Evolutionary conservation across 257 asterid species (phyloP).

Genomic region (Primulina huaijiensis): DNA sequence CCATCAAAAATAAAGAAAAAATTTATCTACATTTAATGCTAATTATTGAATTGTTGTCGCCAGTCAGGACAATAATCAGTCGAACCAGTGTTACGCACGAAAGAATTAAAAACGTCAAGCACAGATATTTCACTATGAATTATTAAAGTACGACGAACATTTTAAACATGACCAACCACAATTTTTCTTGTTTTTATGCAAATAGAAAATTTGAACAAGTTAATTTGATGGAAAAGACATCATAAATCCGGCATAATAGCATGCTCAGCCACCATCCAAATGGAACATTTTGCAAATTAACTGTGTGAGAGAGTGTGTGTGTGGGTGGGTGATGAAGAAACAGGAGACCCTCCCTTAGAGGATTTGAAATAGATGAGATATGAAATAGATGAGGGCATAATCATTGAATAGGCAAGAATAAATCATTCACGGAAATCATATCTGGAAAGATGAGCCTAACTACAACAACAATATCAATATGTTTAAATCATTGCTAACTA

Average conservation of each 20-base stretch:
- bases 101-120: background rate
- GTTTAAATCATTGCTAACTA: background rate
- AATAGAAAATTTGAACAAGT: background rate
- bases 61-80: too few species aligned
- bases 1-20: too few species aligned
- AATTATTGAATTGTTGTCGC: too few species aligned
- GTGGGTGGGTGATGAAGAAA: background rate
- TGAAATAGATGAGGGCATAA: constrained; percentile 1
- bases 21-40: too few species aligned
- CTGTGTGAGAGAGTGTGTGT: background rate
- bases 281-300: too few species aligned
- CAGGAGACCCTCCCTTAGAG: background rate
- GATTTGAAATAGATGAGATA: background rate
- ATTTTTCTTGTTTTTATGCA: background rate
- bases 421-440: background rate
- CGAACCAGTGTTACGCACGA: too few species aligned
- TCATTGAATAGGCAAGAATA: background rate
- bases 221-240: background rate
- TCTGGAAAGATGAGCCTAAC: background rate
- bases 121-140: background rate
- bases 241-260: background rate
- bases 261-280: too few species aligned
- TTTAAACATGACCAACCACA: background rate
- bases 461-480: background rate
- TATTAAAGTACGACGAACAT: background rate